Percentiles rank a stretch among this genome's conserved stretches.
Conservation (phyloP, 345 rosid genomes). For the Aquilaria yunnanensis region DNA sequence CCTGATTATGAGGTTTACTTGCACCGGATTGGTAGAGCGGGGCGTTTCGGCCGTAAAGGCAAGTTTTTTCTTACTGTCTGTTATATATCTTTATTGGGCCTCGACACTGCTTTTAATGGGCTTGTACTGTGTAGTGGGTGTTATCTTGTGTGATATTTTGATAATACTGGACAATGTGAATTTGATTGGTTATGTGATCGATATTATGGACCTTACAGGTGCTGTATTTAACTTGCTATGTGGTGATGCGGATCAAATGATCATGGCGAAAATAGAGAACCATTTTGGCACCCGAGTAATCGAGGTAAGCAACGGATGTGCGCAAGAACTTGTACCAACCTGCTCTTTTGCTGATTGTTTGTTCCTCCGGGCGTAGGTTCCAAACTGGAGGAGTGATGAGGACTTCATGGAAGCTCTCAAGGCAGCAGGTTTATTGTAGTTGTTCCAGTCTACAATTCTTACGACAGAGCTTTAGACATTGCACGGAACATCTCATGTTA, state of each 20-base stretch:
- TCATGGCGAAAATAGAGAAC: conserved; percentile 69
- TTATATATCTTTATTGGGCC: background rate
- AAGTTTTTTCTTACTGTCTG: conserved; percentile 5
- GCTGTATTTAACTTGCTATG: conserved; percentile 81
- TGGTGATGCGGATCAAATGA: conserved; percentile 31
- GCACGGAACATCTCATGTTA: too few relatives aligned
- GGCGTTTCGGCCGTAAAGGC: conserved; percentile 96
- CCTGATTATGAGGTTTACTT: conserved; percentile 90
- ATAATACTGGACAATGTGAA: too few relatives aligned
- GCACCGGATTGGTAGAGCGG: conserved; percentile 97
- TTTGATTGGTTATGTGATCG: conserved; percentile 7
- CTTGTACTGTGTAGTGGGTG: background rate
- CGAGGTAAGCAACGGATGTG: conserved; percentile 35
- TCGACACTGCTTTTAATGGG: background rate
- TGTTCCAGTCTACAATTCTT: background rate
- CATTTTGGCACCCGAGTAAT: conserved; percentile 40
- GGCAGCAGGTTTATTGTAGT: conserved; percentile 43
- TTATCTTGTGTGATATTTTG: background rate
- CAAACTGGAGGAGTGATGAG: conserved; percentile 37
- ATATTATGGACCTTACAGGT: conserved; percentile 29
- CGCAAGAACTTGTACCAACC: background rate
- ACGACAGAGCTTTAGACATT: too few relatives aligned
- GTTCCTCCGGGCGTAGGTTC: conserved; percentile 26
- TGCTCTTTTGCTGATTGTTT: conserved; percentile 2
- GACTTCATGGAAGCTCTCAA: conserved; percentile 44